phyloP scores from a whole-genome alignment of 257 asterid genomes.

The Salvia hispanica region DNA sequence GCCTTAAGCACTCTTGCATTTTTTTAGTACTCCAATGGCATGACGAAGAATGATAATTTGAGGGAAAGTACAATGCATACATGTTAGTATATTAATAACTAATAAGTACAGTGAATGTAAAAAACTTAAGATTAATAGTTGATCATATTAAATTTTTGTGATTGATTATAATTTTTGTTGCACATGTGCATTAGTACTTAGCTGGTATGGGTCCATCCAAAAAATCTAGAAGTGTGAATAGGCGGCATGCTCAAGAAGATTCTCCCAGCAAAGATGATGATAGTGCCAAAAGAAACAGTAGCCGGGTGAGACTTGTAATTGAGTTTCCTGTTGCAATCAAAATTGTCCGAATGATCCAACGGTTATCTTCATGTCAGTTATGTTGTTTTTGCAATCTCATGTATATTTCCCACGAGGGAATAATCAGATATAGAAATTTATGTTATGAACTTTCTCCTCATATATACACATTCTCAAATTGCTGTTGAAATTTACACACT shows the following conservation, averaged over 20 bases:
- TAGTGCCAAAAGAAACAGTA: constrained; percentile 49
- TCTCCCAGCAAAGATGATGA: constrained; percentile 71
- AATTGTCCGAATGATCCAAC: constrained; percentile 6
- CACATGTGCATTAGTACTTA: constrained; percentile 34
- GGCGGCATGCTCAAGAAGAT: constrained; percentile 51
- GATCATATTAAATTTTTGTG: not conserved
- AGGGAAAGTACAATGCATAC: constrained; percentile 13
- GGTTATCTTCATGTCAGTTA: constrained; percentile 16
- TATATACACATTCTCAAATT: constrained; percentile 24
- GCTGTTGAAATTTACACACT: constrained; percentile 12
- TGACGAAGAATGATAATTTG: constrained; percentile 8
- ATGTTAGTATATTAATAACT: not conserved
- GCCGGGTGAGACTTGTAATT: constrained; percentile 59
- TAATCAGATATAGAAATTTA: constrained; percentile 7
- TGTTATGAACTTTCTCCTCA: constrained; percentile 23
- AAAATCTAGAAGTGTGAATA: constrained; percentile 62
- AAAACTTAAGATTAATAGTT: not conserved
- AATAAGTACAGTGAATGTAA: constrained; percentile 6
- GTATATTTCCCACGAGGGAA: constrained; percentile 18
- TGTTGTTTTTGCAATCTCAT: not conserved
- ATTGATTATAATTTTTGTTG: not conserved
- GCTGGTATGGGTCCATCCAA: constrained; percentile 74
- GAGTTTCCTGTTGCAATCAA: constrained; percentile 24
- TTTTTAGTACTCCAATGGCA: constrained; percentile 15
- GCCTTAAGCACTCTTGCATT: constrained; percentile 18